Base-by-base conservation (phyloP, 1,284 basidiomycete species). In the Farysia itapuensis region DNA sequence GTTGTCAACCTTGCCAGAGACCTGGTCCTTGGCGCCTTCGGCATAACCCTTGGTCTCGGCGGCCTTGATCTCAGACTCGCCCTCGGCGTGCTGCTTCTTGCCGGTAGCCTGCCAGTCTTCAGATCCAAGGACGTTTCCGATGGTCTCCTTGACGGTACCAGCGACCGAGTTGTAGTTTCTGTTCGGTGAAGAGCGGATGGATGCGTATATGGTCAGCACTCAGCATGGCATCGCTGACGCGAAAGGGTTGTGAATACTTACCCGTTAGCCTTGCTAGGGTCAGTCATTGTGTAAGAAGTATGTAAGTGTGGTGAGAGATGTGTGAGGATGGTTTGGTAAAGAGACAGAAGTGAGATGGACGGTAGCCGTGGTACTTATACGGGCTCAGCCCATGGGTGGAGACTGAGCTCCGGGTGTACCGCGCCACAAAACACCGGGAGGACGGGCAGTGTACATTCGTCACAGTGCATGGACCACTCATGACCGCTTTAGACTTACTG, bases 21-120 rank as follows among this genome's bases (percentile, higher is more conserved):
- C 53, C 57, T 65, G 65, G 58, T 70, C 63, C 37, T 52, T 53
- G 43, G 57, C 39, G 24, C 69, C 69, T 58, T 71, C 69, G 36
- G 66, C 64, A 57, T 71, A 69, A 19, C 40, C 57, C 60, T 70
- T 61, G 38, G 67, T 53, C 44, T 64, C 36, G 31, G 67, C 67
- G 31, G 67, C 64, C 60, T 67, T 70, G 43, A 49, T 42, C 58
- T 70, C 67, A 22, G 44, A 31, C 49, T 67, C 67, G 32, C 67
- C 67, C 60, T 67, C 35, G 35, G 67, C 65, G 52, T 67, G 67
- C 45, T 57, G 49, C 64, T 71, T 50, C 63, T 69, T 67, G 33
- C 69, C 69, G 43, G 52, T 36, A 30, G 45, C 29, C 46, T 66
- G 51, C 69, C 66, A 69, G 12, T 64, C 56, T 5, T 44, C 34